A percentile compares a stretch with the other conserved stretches of the same genome.
Conservation (phyloP, 257 asterid genomes). For the Petunia axillaris region DNA sequence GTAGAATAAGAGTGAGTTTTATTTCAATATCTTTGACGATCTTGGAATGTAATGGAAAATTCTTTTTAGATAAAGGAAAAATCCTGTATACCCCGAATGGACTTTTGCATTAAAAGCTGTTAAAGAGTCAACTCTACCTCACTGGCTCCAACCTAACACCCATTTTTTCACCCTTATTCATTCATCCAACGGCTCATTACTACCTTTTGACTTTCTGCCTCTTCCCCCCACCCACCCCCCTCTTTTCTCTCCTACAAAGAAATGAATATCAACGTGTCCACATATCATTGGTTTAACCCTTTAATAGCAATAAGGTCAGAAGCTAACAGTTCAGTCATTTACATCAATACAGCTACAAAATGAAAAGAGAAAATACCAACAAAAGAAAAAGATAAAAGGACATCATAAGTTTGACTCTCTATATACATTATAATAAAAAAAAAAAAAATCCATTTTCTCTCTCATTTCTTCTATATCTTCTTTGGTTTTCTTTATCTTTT, state of each 20-base stretch:
- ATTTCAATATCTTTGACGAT: too few species aligned
- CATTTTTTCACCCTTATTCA: slow-evolving; percentile 5
- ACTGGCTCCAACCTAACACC: slow-evolving; percentile 49
- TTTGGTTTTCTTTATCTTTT: not conserved
- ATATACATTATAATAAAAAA: slow-evolving; percentile 9
- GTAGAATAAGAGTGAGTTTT: too few species aligned
- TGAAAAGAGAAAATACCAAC: not conserved
- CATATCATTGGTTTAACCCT: slow-evolving; percentile 33
- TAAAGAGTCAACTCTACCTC: slow-evolving; percentile 49
- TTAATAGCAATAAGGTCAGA: slow-evolving; percentile 48
- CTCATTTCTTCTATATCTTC: slow-evolving; percentile 25
- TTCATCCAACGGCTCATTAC: slow-evolving; percentile 71
- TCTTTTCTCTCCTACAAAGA: slow-evolving; percentile 25
- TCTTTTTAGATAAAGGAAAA: too few species aligned
- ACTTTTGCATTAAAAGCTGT: slow-evolving; percentile 39
- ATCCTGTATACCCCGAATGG: slow-evolving; percentile 7
- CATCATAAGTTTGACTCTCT: slow-evolving; percentile 58
- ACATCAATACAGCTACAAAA: slow-evolving; percentile 25
- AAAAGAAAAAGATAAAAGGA: slow-evolving; percentile 27
- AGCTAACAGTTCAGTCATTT: slow-evolving; percentile 27
- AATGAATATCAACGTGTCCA: slow-evolving; percentile 36
- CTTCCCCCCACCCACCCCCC: slow-evolving; percentile 21
- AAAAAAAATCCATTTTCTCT: slow-evolving; percentile 28
- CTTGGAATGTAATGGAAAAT: too few species aligned
- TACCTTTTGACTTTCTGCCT: slow-evolving; percentile 62